Evolutionary conservation across 805 yeast species (phyloP).

Genomic region (Nakazawaea ishiwadae): DNA sequence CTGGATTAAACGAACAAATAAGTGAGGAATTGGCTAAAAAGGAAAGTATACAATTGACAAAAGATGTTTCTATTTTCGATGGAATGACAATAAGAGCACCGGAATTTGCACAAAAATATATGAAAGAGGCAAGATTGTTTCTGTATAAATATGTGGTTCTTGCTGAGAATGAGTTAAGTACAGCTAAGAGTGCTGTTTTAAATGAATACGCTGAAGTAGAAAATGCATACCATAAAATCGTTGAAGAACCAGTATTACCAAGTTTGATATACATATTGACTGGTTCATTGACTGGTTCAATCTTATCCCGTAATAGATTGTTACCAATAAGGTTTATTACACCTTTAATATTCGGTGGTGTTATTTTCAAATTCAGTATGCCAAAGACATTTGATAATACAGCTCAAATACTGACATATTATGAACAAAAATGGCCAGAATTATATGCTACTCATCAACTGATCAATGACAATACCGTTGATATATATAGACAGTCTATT

Average conservation of each 20-base stretch:
- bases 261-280: conserved; percentile 50
- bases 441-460: conserved; percentile 20
- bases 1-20: conserved; percentile 40
- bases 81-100: conserved; percentile 54
- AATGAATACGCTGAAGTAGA: conserved; percentile 35
- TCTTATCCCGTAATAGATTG: conserved; percentile 41
- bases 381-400: conserved; percentile 43
- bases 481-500: neutral
- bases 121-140: conserved; percentile 34
- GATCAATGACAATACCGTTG: neutral
- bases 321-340: conserved; percentile 46
- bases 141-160: conserved; percentile 33
- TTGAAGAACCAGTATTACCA: conserved; percentile 55
- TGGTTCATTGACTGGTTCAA: conserved; percentile 51
- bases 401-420: conserved; percentile 18
- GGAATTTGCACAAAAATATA: conserved; percentile 39
- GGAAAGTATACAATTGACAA: conserved; percentile 31
- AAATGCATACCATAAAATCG: conserved; percentile 27
- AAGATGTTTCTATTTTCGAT: conserved; percentile 32
- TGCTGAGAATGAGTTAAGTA: conserved; percentile 38
- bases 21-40: conserved; percentile 30
- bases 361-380: conserved; percentile 39
- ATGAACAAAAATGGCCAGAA: conserved; percentile 36
- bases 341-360: conserved; percentile 46
- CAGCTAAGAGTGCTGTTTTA: conserved; percentile 39